Percentiles rank a stretch among this genome's conserved stretches.
phyloP scores from a whole-genome alignment of 768 basidiomycete genomes.

The Kwoniella shandongensis region DNA sequence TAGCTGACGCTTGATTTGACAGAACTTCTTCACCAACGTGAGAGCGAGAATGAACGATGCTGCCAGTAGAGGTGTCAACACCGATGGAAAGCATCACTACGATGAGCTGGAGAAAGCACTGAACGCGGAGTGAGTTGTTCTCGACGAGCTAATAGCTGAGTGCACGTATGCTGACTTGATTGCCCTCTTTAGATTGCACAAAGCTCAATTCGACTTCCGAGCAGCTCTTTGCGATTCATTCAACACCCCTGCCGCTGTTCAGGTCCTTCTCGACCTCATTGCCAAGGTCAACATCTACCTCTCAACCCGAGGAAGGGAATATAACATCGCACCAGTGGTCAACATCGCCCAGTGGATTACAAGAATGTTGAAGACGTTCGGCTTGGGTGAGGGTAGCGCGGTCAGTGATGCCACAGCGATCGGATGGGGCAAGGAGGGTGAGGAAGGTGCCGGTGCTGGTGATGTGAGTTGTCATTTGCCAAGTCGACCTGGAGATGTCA shows the following conservation, averaged over 20 bases:
- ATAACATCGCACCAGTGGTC: slow-evolving; percentile 64
- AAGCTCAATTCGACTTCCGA: slow-evolving; percentile 75
- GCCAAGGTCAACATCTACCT: slow-evolving; percentile 87
- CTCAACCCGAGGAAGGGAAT: slow-evolving; percentile 45
- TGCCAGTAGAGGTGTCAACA: slow-evolving; percentile 33
- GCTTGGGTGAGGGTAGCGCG: slow-evolving; percentile 60
- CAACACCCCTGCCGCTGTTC: slow-evolving; percentile 84
- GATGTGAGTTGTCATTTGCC: slow-evolving; percentile 51
- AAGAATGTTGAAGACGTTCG: slow-evolving; percentile 59
- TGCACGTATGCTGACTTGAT: too few species aligned
- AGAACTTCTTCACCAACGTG: slow-evolving; percentile 92
- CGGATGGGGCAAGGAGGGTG: slow-evolving; percentile 65
- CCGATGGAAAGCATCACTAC: slow-evolving; percentile 56
- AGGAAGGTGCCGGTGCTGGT: slow-evolving; percentile 57
- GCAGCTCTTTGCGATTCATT: slow-evolving; percentile 91
- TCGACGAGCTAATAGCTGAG: too few species aligned
- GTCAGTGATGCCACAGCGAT: slow-evolving; percentile 59
- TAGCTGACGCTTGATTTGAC: background rate
- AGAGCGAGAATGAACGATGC: slow-evolving; percentile 73
- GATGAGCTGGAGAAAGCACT: slow-evolving; percentile 66
- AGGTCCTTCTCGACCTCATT: slow-evolving; percentile 74
- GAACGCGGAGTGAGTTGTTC: slow-evolving; percentile 60
- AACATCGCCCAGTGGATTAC: slow-evolving; percentile 59
- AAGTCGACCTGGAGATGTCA: background rate
- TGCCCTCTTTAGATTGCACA: slow-evolving; percentile 61